phyloP scores from a whole-genome alignment of 2,329 filamentous ascomycete species.

The Aureobasidium vineae region DNA sequence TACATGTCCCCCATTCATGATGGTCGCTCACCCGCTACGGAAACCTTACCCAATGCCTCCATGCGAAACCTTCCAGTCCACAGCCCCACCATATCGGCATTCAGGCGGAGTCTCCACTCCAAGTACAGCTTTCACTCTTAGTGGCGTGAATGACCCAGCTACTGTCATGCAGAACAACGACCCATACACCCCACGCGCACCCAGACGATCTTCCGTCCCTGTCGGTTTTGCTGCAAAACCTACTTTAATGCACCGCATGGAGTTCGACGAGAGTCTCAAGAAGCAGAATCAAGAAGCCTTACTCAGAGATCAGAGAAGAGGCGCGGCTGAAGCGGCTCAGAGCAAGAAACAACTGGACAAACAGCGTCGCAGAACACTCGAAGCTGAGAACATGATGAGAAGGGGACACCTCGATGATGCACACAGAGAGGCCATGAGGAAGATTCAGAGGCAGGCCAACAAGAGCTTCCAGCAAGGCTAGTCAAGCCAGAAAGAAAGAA shows the following conservation, averaged over 20 bases:
- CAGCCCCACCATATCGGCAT: constrained; percentile 57
- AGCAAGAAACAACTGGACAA: constrained; percentile 44
- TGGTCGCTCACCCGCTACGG: neutral
- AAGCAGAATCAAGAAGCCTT: constrained; percentile 57
- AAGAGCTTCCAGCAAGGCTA: constrained; percentile 31
- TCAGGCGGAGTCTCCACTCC: neutral
- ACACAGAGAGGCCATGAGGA: constrained; percentile 75
- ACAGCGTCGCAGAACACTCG: constrained; percentile 30
- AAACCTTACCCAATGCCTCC: constrained; percentile 36
- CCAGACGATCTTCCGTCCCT: constrained; percentile 26
- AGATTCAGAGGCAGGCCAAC: constrained; percentile 67
- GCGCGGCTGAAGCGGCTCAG: constrained; percentile 42
- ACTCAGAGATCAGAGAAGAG: neutral
- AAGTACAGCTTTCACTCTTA: too few relatives aligned
- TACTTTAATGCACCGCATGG: constrained; percentile 35
- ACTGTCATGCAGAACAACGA: neutral
- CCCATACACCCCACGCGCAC: too few relatives aligned
- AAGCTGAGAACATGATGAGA: constrained; percentile 72
- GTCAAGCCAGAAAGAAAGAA: neutral
- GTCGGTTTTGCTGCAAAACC: neutral
- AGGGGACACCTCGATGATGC: constrained; percentile 70
- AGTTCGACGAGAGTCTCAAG: constrained; percentile 46
- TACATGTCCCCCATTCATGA: constrained; percentile 31
- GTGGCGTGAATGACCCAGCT: neutral
- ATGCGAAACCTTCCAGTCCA: constrained; percentile 53